phyloP scores from a whole-genome alignment of 2,329 filamentous ascomycete species.

The Alternaria tenuissima region DNA sequence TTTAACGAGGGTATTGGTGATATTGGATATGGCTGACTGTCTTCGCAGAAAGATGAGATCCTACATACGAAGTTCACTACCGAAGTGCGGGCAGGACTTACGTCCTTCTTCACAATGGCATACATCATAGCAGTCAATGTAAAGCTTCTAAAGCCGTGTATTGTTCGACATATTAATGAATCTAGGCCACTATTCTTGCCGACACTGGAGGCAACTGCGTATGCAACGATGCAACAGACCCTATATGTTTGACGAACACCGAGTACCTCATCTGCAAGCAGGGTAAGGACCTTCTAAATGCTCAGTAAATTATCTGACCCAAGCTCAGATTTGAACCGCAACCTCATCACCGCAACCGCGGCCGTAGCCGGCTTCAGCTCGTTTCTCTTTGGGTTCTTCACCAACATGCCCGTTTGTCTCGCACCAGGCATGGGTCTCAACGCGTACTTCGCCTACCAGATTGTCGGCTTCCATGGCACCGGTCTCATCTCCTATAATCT shows the following conservation, averaged over 20 bases:
- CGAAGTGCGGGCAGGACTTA: conserved; percentile 82
- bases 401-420: conserved; percentile 68
- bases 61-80: conserved; percentile 82
- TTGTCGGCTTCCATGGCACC: conserved; percentile 78
- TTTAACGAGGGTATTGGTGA: conserved; percentile 23
- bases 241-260: conserved; percentile 63
- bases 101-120: conserved; percentile 67
- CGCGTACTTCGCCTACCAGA: conserved; percentile 84
- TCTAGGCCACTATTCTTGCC: conserved; percentile 49
- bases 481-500: conserved; percentile 77
- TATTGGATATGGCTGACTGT: conserved; percentile 15
- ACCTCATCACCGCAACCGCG: conserved; percentile 83
- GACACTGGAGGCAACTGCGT: conserved; percentile 78
- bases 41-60: conserved; percentile 69
- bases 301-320: neutral
- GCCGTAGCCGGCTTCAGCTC: conserved; percentile 79
- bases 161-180: conserved; percentile 17
- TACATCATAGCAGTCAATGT: conserved; percentile 46
- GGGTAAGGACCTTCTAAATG: conserved; percentile 29
- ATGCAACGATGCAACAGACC: conserved; percentile 60
- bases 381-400: conserved; percentile 81
- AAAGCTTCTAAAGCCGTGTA: neutral
- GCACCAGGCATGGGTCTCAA: conserved; percentile 66
- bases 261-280: conserved; percentile 68
- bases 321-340: conserved; percentile 68